Conservation (phyloP, 2,329 filamentous ascomycete species). For the Mycogone perniciosa region DNA sequence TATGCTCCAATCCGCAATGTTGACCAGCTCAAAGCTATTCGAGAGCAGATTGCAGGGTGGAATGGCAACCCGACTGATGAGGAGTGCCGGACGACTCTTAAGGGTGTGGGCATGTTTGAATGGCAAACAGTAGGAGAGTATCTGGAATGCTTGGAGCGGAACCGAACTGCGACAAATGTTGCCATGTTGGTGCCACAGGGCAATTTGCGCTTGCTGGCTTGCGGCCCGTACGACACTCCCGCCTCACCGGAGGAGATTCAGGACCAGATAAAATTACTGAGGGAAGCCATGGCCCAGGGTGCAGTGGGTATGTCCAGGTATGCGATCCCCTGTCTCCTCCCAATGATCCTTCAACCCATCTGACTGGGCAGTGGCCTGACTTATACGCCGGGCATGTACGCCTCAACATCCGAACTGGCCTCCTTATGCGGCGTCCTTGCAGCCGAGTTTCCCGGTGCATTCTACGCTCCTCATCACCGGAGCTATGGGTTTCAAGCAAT, state of each 20-base stretch:
- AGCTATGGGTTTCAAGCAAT: constrained; percentile 19
- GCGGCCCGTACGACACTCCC: constrained; percentile 18
- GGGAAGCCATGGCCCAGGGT: constrained; percentile 18
- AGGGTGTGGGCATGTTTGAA: constrained; percentile 16
- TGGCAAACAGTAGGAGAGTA: constrained; percentile 20
- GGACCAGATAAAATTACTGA: constrained; percentile 17
- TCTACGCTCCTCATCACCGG: constrained; percentile 21
- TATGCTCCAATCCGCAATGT: constrained; percentile 17
- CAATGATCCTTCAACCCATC: background rate
- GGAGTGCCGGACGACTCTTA: constrained; percentile 16
- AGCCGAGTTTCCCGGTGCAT: constrained; percentile 18
- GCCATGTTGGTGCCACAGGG: constrained; percentile 21
- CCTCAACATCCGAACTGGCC: constrained; percentile 20
- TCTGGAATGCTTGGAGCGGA: constrained; percentile 18
- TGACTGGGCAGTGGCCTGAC: constrained; percentile 17
- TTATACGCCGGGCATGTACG: constrained; percentile 22
- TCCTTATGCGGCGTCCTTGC: constrained; percentile 17
- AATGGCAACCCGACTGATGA: constrained; percentile 20
- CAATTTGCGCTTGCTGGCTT: constrained; percentile 19
- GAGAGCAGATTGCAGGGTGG: constrained; percentile 20
- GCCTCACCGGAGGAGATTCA: constrained; percentile 15
- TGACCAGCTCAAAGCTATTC: constrained; percentile 16
- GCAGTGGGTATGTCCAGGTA: constrained; percentile 22
- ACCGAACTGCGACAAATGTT: constrained; percentile 20
- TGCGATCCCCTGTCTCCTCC: background rate